Base-by-base conservation (phyloP, 1,139 yeast genomes). In the Lodderomyces parapsilosis region DNA sequence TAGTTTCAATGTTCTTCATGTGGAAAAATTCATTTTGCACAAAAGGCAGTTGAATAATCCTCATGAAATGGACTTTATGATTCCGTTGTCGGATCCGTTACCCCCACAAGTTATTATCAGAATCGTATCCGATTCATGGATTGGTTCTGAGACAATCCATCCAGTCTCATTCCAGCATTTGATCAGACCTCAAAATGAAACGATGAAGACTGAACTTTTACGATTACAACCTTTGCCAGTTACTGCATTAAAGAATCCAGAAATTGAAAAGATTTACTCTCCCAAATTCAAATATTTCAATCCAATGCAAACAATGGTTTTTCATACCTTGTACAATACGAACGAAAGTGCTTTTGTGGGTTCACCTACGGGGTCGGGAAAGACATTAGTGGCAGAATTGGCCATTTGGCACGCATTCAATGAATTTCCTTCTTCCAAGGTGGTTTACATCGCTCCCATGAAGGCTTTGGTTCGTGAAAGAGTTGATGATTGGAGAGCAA, bases 341-440 rank as follows among this genome's bases (percentile, higher is more conserved):
- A 80, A 85, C 50, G 78, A 84, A 2, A 87, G 87, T 60, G 91
- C 86, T 0, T 86, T 94, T 62, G 88, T 94, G 36, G 99, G 99
- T 11, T 91, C 98, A 0, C 99, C 99, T 2, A 94, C 99, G 1
- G 99, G 99, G 24, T 93, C 99, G 0, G 99, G 99, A 52, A 94
- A 94, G 61, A 94, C 99, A 0, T 86, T 93, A 35, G 99, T 94
- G 20, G 96, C 98, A 0, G 99, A 94, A 59, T 68, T 94, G 48
- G 98, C 98, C 0, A 87, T 93, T 13, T 94, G 98, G 98, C 93
- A 89, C 59, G 97, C 98, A 0, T 86, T 90, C 58, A 78, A 74
- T 41, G 83, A 85, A 39, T 81, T 75, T 46, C 96, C 96, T 0
- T 83, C 83, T 0, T 83, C 93, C 0, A 91, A 91, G 55, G 76